These are phyloP conservation scores for Acanthamoeba royreba DNA, from an alignment of 208 protist species.

Conservation along the genomic window DNA sequence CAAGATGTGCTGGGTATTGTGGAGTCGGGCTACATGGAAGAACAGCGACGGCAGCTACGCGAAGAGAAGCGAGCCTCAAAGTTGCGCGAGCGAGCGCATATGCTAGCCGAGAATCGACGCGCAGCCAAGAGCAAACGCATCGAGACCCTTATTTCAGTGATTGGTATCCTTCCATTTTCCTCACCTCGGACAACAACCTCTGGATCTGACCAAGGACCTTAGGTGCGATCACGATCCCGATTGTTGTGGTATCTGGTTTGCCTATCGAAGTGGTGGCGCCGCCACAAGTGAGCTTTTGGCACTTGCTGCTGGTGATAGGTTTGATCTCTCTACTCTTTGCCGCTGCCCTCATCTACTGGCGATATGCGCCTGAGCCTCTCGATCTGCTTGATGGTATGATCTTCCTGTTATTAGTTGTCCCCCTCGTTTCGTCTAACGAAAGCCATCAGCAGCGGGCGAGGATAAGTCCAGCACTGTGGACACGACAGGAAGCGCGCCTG, in stretches of 20 bases:
- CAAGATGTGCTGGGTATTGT: constrained; percentile 5
- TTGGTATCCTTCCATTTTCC: not conserved
- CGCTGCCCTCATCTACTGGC: not conserved
- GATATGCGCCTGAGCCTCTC: not conserved
- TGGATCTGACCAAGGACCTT: not conserved
- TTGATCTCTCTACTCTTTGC: not conserved
- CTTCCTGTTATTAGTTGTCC: too few relatives aligned
- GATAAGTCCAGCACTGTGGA: too few relatives aligned
- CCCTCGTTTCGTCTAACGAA: too few relatives aligned
- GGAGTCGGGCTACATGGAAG: constrained; percentile 10
- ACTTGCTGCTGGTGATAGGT: not conserved
- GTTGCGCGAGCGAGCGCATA: not conserved
- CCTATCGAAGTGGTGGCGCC: not conserved
- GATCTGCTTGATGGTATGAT: not conserved
- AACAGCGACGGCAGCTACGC: not conserved
- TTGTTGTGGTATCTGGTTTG: not conserved
- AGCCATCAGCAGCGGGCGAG: not conserved
- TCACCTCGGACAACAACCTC: not conserved
- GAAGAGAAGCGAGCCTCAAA: not conserved
- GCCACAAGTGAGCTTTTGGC: not conserved
- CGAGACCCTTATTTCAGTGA: not conserved
- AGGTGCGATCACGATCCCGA: not conserved
- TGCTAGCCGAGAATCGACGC: not conserved
- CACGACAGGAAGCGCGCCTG: too few relatives aligned
- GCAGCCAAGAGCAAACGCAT: not conserved